Base-by-base conservation (phyloP, 108 stramenopile species). In the Cyclotella sp. region DNA sequence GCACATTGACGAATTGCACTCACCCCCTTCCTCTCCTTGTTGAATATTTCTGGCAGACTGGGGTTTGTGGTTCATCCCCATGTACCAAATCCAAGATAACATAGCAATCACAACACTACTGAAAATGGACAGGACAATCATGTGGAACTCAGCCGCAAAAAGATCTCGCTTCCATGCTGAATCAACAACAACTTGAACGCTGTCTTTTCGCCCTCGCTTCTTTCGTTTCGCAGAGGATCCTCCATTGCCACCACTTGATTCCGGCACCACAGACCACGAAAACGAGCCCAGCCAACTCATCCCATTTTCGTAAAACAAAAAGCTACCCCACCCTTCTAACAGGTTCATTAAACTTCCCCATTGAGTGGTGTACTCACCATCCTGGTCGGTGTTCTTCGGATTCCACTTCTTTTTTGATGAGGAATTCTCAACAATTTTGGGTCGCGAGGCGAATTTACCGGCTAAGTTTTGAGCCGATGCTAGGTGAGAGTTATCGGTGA, bases 21-120 rank as follows among this genome's bases (percentile, higher is more conserved):
- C 54, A 82, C 81, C 81, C 81, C 81, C 81, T 58, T 66, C 63
- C 63, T 76, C 74, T 47, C 30, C 46, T 15, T 63, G 39, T 57
- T 63, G 42, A 29, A 42, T 49, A 18, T 19, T 30, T 57, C 58
- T 39, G 13, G 39, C 73, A 22, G 39, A 39, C n/a, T 39, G 54
- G 26, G 18, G 26, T 18, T 66, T 45, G 26, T 5, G 34, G 34
- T 46, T 51, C 59, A 52, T 22, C 4, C 28, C 26, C 29, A 46
- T 44, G 45, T 70, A 75, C 80, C 80, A 81, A 30, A 82, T 51
- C 63, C 69, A 76, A 9, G 81, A 66, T 11, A 76, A 39, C 3
- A 65, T 22, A 46, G 64, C 70, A 61, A 74, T 70, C 64, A 76
- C 5, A 16, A 63, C 53, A 52, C 81, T 76, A n/a, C 26, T 71